Evolutionary conservation across 1,284 basidiomycete genomes (phyloP).

Genomic region (Sporisorium scitamineum): DNA sequence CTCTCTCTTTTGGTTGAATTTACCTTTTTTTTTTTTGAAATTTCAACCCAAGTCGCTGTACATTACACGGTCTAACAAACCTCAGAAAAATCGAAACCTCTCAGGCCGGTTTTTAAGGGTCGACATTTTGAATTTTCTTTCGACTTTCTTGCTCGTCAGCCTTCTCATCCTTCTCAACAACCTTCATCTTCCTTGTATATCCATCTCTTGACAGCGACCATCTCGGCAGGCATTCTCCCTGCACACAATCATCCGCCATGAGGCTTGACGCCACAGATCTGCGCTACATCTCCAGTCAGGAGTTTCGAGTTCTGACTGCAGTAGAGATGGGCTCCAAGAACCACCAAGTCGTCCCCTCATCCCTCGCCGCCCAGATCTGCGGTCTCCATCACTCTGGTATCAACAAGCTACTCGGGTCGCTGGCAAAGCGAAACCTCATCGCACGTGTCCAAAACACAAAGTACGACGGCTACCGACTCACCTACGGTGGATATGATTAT

Average conservation of each 20-base stretch:
- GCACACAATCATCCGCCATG: slow-evolving; percentile 71
- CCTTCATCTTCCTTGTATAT: slow-evolving; percentile 10
- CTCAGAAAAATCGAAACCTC: not conserved
- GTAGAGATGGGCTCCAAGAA: slow-evolving; percentile 99
- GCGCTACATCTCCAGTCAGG: slow-evolving; percentile 89
- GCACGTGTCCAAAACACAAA: slow-evolving; percentile 89
- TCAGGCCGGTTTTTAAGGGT: not conserved
- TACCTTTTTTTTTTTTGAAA: not conserved
- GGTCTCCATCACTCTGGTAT: slow-evolving; percentile 90
- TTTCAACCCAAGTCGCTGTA: not conserved
- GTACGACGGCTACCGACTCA: slow-evolving; percentile 96
- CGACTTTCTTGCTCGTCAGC: not conserved
- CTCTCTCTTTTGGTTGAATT: not conserved
- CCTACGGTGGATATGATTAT: slow-evolving; percentile 97
- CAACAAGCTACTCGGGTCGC: slow-evolving; percentile 88
- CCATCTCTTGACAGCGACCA: not conserved
- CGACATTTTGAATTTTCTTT: slow-evolving; percentile 1
- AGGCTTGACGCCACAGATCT: slow-evolving; percentile 95
- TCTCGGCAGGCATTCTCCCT: not conserved
- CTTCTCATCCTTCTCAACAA: not conserved
- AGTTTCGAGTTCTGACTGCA: slow-evolving; percentile 93
- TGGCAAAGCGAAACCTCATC: slow-evolving; percentile 91
- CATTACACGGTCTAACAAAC: slow-evolving; percentile 3
- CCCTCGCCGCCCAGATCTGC: slow-evolving; percentile 89
- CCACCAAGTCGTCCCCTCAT: slow-evolving; percentile 91